phyloP scores from a whole-genome alignment of 805 yeast species.

The Teunomyces tritomae region DNA sequence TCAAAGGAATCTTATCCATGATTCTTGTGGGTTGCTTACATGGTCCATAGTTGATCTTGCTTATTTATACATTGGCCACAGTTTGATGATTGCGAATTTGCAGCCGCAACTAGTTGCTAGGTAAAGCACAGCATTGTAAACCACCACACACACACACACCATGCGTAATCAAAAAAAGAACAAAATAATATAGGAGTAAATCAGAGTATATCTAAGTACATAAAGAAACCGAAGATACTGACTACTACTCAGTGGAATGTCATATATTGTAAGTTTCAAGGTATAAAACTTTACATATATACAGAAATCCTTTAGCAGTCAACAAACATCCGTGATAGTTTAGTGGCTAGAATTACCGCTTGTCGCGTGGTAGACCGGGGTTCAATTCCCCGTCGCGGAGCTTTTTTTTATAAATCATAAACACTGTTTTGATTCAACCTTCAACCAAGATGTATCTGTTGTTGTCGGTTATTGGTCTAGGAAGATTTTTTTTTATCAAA shows the following conservation, averaged over 20 bases:
- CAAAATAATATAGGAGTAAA: too few relatives aligned
- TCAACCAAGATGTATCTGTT: too few relatives aligned
- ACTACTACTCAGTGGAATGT: too few relatives aligned
- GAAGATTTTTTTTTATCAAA: too few relatives aligned
- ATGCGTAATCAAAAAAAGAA: too few relatives aligned
- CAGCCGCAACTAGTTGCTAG: neutral
- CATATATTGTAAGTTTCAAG: neutral
- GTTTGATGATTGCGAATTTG: conserved; percentile 2
- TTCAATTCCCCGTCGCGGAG: conserved; percentile 4
- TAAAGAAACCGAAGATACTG: too few relatives aligned
- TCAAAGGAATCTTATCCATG: neutral
- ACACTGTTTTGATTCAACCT: too few relatives aligned
- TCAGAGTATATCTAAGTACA: too few relatives aligned
- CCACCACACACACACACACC: too few relatives aligned
- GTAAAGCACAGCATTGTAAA: neutral
- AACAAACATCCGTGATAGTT: conserved; percentile 3
- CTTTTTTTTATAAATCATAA: neutral
- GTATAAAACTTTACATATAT: neutral
- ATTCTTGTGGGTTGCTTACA: neutral
- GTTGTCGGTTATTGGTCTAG: too few relatives aligned
- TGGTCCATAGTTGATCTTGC: neutral
- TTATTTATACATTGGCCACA: conserved; percentile 1
- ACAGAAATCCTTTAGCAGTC: too few relatives aligned
- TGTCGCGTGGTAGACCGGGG: conserved; percentile 4
- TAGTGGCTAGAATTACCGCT: conserved; percentile 4